Evolutionary conservation across 1,284 basidiomycete species (phyloP).

Genomic region (Phellinidium pouzarii): DNA sequence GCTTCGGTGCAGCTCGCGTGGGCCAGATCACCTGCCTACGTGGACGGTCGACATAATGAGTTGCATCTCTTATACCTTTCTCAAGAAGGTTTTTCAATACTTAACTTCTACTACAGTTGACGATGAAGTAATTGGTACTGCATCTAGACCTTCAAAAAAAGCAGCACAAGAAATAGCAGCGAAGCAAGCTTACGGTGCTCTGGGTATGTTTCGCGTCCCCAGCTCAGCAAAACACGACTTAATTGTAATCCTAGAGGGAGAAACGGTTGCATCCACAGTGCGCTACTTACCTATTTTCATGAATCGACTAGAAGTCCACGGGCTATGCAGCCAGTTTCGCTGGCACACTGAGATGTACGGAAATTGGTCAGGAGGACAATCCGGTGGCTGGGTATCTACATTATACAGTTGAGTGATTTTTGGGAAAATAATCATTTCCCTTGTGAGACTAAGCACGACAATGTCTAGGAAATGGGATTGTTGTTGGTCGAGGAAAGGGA

Average conservation of each 20-base stretch:
- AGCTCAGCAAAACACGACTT: not conserved
- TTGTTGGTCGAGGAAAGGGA: not conserved
- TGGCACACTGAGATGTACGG: not conserved
- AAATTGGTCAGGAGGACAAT: not conserved
- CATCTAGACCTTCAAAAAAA: not conserved
- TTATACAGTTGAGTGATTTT: not conserved
- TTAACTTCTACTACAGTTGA: constrained; percentile 1
- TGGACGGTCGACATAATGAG: not conserved
- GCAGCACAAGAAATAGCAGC: constrained; percentile 5
- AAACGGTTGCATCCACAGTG: not conserved
- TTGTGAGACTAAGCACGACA: not conserved
- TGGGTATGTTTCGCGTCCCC: not conserved
- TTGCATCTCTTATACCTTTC: not conserved
- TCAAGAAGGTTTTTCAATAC: not conserved
- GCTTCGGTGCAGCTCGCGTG: not conserved
- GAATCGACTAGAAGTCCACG: constrained; percentile 6
- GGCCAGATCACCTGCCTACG: constrained; percentile 1
- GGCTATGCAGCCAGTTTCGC: not conserved
- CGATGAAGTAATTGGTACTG: not conserved
- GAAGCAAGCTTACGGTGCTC: not conserved
- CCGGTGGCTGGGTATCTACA: not conserved
- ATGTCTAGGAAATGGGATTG: not conserved
- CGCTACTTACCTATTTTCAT: constrained; percentile 9
- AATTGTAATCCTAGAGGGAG: not conserved
- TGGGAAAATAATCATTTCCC: not conserved